phyloP scores from a whole-genome alignment of 2,329 filamentous ascomycete genomes.

The Fusarium brachygibbosum region DNA sequence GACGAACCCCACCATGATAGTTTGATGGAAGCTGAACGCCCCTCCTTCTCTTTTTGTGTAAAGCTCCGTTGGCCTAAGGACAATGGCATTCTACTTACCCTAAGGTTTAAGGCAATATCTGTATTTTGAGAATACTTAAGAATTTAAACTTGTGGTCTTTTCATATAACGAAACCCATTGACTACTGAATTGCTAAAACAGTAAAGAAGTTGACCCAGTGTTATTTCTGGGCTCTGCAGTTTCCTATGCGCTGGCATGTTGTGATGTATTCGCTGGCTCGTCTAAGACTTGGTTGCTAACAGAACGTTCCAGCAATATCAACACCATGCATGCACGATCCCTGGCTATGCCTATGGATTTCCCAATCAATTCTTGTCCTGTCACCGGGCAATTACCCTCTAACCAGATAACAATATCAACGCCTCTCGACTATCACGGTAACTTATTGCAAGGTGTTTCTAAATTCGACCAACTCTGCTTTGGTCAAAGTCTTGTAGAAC shows the following conservation, averaged over 20 bases:
- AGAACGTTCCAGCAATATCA: slow-evolving; percentile 12
- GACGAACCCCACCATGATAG: not conserved
- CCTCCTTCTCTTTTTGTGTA: not conserved
- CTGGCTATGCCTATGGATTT: not conserved
- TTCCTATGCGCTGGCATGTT: slow-evolving; percentile 2
- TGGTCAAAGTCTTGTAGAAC: not conserved
- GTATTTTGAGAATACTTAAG: not conserved
- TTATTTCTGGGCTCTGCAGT: slow-evolving; percentile 4
- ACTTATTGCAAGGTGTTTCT: not conserved
- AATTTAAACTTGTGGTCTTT: not conserved
- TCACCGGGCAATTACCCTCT: not conserved
- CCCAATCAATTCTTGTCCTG: not conserved
- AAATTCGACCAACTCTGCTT: too few relatives aligned
- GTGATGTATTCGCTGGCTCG: slow-evolving; percentile 11
- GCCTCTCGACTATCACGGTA: not conserved
- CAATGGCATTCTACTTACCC: not conserved
- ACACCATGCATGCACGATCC: slow-evolving; percentile 7
- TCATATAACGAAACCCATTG: too few relatives aligned
- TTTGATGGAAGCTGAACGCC: slow-evolving; percentile 5
- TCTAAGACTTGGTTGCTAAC: not conserved
- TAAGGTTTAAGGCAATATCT: not conserved
- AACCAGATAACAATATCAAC: not conserved
- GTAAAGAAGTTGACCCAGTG: not conserved
- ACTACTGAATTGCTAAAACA: not conserved
- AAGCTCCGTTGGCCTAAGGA: not conserved